A percentile compares a stretch with the other conserved stretches of the same genome.
These are phyloP conservation scores for Cercospora nicotianae DNA, from an alignment of 2,329 filamentous ascomycete species.

Conservation along the genomic window DNA sequence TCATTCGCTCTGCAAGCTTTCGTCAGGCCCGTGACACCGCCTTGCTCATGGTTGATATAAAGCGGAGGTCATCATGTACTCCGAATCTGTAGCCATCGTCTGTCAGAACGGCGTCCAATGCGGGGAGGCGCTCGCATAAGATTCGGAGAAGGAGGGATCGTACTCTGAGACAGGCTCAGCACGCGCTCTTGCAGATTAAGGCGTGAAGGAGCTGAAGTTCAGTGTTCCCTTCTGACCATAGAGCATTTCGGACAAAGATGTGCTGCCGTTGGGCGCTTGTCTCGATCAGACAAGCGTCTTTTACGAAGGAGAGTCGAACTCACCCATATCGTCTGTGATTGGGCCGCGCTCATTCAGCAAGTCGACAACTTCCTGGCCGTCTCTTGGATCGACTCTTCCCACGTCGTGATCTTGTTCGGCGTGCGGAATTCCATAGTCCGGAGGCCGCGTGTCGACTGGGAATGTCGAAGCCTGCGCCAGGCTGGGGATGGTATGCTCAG, in stretches of 20 bases:
- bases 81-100: conserved; percentile 24
- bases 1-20: conserved; percentile 15
- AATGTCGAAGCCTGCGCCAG: conserved; percentile 30
- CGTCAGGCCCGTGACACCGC: conserved; percentile 16
- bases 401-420: conserved; percentile 34
- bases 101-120: conserved; percentile 22
- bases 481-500: conserved; percentile 28
- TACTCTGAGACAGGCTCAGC: conserved; percentile 26
- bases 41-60: conserved; percentile 26
- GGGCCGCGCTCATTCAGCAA: conserved; percentile 32
- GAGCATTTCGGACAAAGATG: conserved; percentile 32
- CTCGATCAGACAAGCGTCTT: conserved; percentile 21
- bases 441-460: conserved; percentile 30
- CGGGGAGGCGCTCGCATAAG: conserved; percentile 16
- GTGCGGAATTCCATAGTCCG: conserved; percentile 30
- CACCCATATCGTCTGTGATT: conserved; percentile 32
- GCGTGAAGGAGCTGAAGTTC: conserved; percentile 15
- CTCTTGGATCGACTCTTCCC: conserved; percentile 30
- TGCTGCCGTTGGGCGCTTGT: conserved; percentile 21
- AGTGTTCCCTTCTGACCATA: conserved; percentile 29
- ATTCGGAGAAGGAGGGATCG: conserved; percentile 26
- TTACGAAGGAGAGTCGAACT: conserved; percentile 19
- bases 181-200: conserved; percentile 3
- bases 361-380: conserved; percentile 40
- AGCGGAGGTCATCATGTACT: conserved; percentile 31